Evolutionary conservation across 352 stramenopile species (phyloP), one percentile per base, ranked within the genome.

Genomic region (Hyphochytrium catenoides): DNA sequence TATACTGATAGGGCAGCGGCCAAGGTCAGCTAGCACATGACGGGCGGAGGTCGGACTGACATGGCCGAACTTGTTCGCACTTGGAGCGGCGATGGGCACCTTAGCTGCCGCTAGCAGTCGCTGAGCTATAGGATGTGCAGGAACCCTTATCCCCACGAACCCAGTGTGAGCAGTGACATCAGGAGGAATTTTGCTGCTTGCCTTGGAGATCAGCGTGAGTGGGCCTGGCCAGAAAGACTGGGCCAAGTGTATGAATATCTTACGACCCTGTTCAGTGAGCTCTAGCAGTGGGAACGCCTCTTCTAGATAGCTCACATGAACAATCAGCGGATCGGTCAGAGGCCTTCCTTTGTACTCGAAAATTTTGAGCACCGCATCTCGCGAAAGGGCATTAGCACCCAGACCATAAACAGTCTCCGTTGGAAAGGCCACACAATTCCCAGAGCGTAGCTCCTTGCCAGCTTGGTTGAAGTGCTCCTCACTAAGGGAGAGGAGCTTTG

Each of bases 351-450:
- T 96, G 31, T 76, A 76, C 36, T 64, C 46, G 57, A 99, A 99
- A 50, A 99, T 95, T 41, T 71, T 72, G n/a, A 81, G 56, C 27
- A 97, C 67, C 12, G 90, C 87, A 5, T 65, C 52, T 8, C 68
- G 66, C 57, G 96, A 59, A 5, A 97, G 57, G 1, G 91, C 91
- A 43, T 98, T 94, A 30, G 86, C 92, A 18, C 92, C 92, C 17
- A 99, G 62, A 0, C 92, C 92, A 48, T 98, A 99, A 14, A 99
- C 92, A 0, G 92, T 99, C 66, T 99, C 91, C n/a, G 90, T 98
- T 6, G 90, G 90, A 58, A 98, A 98, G 5, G 79, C 57, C 23
- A 93, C 67, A 8, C 91, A 53, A 17, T 56, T 49, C n/a, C 78
- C 78, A 26, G 52, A 47, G 27, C 59, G 63, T 14, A 93, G 47